These are phyloP conservation scores for Clarireedia monteithiana DNA, from an alignment of 2,329 filamentous ascomycete species.

Conservation along the genomic window DNA sequence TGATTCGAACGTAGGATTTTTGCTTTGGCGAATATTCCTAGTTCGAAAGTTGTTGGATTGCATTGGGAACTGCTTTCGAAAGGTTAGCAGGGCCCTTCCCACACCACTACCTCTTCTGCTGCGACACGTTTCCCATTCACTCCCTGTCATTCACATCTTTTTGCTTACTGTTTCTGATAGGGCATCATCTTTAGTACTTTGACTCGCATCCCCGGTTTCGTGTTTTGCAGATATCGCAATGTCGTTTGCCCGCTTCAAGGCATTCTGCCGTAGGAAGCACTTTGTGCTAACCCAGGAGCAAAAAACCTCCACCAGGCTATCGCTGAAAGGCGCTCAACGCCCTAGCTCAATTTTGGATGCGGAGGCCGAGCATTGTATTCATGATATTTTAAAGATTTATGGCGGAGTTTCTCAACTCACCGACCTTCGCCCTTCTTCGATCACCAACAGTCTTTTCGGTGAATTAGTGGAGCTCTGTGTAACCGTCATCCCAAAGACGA, in stretches of 20 bases:
- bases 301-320: not conserved
- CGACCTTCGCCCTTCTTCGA: constrained; percentile 27
- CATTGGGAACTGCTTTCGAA: too few species aligned
- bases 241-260: not conserved
- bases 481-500: not conserved
- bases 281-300: not conserved
- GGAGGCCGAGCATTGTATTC: constrained; percentile 3
- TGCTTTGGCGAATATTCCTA: too few species aligned
- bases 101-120: too few species aligned
- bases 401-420: constrained; percentile 1
- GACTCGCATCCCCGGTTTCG: not conserved
- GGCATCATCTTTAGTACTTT: not conserved
- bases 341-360: not conserved
- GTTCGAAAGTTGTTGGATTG: too few species aligned
- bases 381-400: constrained; percentile 6
- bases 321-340: not conserved
- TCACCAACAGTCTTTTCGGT: constrained; percentile 31
- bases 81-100: too few species aligned
- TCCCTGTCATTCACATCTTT: too few species aligned
- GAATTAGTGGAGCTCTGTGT: constrained; percentile 33
- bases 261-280: not conserved
- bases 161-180: too few species aligned
- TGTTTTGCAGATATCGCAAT: too few species aligned
- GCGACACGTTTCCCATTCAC: too few species aligned
- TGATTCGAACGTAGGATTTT: too few species aligned